Percentiles rank a stretch among this genome's conserved stretches.
phyloP scores from a whole-genome alignment of 2,329 filamentous ascomycete species.

The Chalaropsis thielavioides region DNA sequence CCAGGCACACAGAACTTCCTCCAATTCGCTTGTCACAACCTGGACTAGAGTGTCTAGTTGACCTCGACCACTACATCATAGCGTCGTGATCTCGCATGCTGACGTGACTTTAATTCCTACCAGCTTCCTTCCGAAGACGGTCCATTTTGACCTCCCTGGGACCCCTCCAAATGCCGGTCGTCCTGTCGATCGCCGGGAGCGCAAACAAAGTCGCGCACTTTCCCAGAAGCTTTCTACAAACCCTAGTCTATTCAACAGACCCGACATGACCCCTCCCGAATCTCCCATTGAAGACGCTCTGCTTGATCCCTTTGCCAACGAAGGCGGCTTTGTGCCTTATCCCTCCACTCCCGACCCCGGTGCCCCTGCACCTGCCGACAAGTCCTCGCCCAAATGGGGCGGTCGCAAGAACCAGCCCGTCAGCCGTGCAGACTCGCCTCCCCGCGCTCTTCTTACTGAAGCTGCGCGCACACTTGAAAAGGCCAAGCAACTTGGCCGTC shows the following conservation, averaged over 20 bases:
- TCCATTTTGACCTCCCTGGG: conserved; percentile 64
- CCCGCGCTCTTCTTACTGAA: conserved; percentile 61
- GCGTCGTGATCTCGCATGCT: not conserved
- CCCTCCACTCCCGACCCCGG: conserved; percentile 25
- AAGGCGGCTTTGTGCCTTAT: conserved; percentile 44
- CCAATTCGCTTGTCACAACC: not conserved
- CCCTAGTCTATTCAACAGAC: conserved; percentile 40
- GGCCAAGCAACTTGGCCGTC: conserved; percentile 37
- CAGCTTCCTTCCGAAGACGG: conserved; percentile 83
- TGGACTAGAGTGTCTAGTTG: not conserved
- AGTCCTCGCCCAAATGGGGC: conserved; percentile 65
- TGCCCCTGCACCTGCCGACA: conserved; percentile 53
- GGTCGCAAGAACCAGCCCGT: conserved; percentile 60
- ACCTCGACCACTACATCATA: not conserved
- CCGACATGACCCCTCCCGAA: conserved; percentile 39
- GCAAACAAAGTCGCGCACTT: conserved; percentile 21
- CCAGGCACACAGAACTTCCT: not conserved
- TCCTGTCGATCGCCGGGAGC: conserved; percentile 22
- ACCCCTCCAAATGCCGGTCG: conserved; percentile 30
- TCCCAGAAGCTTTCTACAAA: conserved; percentile 25
- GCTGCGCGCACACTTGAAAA: conserved; percentile 45
- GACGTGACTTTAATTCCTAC: not conserved
- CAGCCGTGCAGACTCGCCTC: conserved; percentile 58
- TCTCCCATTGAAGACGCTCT: conserved; percentile 37
- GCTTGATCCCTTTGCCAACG: conserved; percentile 40